Base-by-base conservation (phyloP, 139 green algal genomes). In the Chlorella sp. region DNA sequence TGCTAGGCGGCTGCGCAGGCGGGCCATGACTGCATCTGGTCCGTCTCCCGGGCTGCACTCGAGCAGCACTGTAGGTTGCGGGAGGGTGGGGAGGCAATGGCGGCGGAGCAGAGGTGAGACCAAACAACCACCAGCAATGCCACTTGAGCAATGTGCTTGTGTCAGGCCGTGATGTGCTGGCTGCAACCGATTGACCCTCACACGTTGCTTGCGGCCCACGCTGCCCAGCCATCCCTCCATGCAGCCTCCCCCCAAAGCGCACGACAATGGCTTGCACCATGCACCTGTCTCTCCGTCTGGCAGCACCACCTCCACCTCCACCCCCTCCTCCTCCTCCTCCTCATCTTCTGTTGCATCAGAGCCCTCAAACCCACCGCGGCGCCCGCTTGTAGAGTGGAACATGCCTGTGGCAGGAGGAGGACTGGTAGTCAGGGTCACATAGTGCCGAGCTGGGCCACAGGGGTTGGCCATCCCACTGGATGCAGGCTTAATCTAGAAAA, bases 11-110 rank as follows among this genome's bases (percentile, higher is more conserved):
- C 15, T 5, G 32, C 80, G 80, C 80, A 85, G 80, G 7, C 2
- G 5, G 42, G 42, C 80, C 42, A 85, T 30, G 16, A 85, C 42
- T 48, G 39, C 15, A 4, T 28, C 48, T 2, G 28, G 34, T 30
- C 30, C 80, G 30, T 85, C 80, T 0, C 5, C 0, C 28, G 26
- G 7, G 9, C 14, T 15, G 80, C 80, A 85, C 26, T 37, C 15
- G 42, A 85, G 80, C 48, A 85, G 80, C 80, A 85, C 80, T 85
- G 80, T 30, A 16, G 42, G n/a, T n/a, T n/a, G n/a, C n/a, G n/a
- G n/a, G n/a, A 30, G 81, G 21, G 36, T 5, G 71, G 48, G n/a
- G n/a, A n/a, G n/a, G n/a, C n/a, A n/a, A n/a, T n/a, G 30, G 7
- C n/a, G n/a, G 69, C 19, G 30, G 28, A 19, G 11, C 24, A 71